Evolutionary conservation across 371 early-diverging fungal species (phyloP), one percentile per base, ranked within the genome.

Genomic region (Chytridiales sp.): DNA sequence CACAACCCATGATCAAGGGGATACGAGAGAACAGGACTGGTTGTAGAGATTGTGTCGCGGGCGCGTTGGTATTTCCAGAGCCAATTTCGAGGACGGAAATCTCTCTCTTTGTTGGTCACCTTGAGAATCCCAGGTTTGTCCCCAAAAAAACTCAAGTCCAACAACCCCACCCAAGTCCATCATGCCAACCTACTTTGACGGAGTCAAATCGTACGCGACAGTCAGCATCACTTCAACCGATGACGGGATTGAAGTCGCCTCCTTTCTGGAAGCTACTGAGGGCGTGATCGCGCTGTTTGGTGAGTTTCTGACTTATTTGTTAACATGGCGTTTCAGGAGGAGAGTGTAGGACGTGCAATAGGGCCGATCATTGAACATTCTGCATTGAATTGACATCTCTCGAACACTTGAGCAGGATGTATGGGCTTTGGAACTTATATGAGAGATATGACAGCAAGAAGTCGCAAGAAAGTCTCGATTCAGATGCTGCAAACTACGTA

Each of bases 251-350:
- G 80, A 89, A 64, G 88, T 90, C n/a, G 75, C 63, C 8, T 67
- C 86, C 64, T 96, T 94, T 75, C 71, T 92, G n/a, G 85, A 87
- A 66, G 94, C 97, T n/a, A 85, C 91, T 15, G 87, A 89, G 64
- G 87, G 86, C 26, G 75, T 95, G 19, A 79, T 89, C 48, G 82
- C 79, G 58, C 72, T 95, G 59, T 93, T 95, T 70, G 94, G 92
- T 92, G 82, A 58, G 74, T 66, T 21, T 46, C n/a, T 46, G 42
- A 22, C n/a, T n/a, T 55, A n/a, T 22, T 5, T 4, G 17, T 29
- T 27, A 39, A 29, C 36, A 29, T 5, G 41, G 15, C 39, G 43
- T 42, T 13, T 26, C 30, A 5, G 24, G 27, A 46, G 5, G 43
- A n/a, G 8, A 17, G 8, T 38, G 38, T 8, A 38, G 38, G 38